Evolutionary conservation across 305 asterid genomes (phyloP).

Genomic region (Ruellia speciosa): DNA sequence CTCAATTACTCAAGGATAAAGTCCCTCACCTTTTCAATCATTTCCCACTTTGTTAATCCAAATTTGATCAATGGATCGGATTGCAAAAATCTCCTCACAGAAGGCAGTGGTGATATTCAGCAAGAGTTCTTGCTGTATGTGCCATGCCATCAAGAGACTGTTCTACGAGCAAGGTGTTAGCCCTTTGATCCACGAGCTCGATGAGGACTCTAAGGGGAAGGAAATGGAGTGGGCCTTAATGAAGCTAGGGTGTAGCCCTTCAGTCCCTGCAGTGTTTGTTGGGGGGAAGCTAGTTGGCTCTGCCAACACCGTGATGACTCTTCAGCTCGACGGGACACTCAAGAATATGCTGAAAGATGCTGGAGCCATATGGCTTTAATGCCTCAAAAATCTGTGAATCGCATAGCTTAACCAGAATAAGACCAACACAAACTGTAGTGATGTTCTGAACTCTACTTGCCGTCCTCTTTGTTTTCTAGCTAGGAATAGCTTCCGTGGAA

Average conservation of each 20-base stretch:
- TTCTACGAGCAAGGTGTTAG: constrained; percentile 50
- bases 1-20: constrained; percentile 4
- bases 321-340: constrained; percentile 47
- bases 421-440: constrained; percentile 13
- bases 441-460: constrained; percentile 3
- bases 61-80: constrained; percentile 23
- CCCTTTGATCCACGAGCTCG: constrained; percentile 40
- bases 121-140: constrained; percentile 41
- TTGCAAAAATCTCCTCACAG: constrained; percentile 33
- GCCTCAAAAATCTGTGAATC: not conserved
- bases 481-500: constrained; percentile 1
- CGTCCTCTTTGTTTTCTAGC: not conserved
- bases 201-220: constrained; percentile 33
- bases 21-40: constrained; percentile 2
- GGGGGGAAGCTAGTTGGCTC: constrained; percentile 45
- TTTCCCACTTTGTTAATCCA: no score
- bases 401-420: not conserved
- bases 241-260: constrained; percentile 45
- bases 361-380: constrained; percentile 49
- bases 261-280: constrained; percentile 41
- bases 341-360: constrained; percentile 53
- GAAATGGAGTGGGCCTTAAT: constrained; percentile 37
- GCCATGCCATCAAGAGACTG: constrained; percentile 41
- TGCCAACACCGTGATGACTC: constrained; percentile 45
- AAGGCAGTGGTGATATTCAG: constrained; percentile 45